These are phyloP conservation scores for Alternaria viburni DNA, from an alignment of 2,329 filamentous ascomycete genomes.

Conservation along the genomic window DNA sequence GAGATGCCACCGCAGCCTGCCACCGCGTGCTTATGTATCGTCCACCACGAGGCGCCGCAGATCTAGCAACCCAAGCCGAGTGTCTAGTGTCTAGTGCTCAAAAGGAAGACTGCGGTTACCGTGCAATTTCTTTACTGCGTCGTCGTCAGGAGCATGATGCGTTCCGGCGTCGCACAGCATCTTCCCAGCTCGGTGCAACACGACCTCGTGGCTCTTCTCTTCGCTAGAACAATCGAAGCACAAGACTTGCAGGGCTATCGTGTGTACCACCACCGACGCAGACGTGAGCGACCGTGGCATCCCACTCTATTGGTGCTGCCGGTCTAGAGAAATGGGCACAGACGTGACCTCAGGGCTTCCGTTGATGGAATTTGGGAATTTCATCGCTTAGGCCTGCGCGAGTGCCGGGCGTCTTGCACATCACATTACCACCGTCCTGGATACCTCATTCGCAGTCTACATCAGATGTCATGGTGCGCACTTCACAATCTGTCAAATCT, in stretches of 20 bases:
- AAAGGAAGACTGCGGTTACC: background rate
- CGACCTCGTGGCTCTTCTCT: constrained; percentile 26
- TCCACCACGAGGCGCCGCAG: background rate
- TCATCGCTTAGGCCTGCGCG: constrained; percentile 19
- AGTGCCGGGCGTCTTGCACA: constrained; percentile 36
- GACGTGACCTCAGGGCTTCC: constrained; percentile 31
- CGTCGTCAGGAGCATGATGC: constrained; percentile 1
- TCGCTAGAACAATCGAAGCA: constrained; percentile 6
- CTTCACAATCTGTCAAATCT: background rate
- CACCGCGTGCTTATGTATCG: background rate
- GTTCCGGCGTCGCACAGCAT: background rate
- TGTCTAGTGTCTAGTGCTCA: background rate
- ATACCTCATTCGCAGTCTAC: constrained; percentile 14
- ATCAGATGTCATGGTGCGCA: background rate
- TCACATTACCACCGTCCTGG: constrained; percentile 33
- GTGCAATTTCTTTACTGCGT: constrained; percentile 6
- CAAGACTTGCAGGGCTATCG: background rate
- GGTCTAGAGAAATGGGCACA: constrained; percentile 13
- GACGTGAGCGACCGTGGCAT: background rate
- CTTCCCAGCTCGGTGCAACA: constrained; percentile 1
- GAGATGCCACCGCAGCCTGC: constrained; percentile 20
- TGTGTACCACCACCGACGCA: background rate
- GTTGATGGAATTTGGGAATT: constrained; percentile 39
- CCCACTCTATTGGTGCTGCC: background rate
- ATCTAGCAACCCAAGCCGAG: background rate